Evolutionary conservation across 1,284 basidiomycete genomes (phyloP).

Genomic region (Fistulinella cinereoalba): DNA sequence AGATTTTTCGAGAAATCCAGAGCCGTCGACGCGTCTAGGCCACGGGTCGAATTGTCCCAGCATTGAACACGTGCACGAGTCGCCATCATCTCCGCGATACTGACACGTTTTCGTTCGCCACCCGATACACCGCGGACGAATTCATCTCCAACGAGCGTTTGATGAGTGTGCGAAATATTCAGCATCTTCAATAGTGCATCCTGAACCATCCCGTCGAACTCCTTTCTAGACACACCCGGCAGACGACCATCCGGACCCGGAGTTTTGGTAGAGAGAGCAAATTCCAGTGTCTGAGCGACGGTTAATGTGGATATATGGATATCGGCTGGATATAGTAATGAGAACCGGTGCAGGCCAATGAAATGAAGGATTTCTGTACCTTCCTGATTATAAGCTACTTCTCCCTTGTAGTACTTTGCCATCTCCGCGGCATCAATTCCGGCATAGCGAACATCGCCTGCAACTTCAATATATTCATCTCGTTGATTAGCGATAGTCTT

Average conservation of each 20-base stretch:
- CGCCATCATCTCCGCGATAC: slow-evolving; percentile 84
- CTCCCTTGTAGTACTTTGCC: slow-evolving; percentile 70
- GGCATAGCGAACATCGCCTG: slow-evolving; percentile 72
- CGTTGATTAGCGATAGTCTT: slow-evolving; percentile 75
- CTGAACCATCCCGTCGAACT: slow-evolving; percentile 57
- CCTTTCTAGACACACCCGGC: slow-evolving; percentile 57
- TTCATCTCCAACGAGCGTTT: slow-evolving; percentile 82
- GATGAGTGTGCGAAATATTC: slow-evolving; percentile 71
- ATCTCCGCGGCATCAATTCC: slow-evolving; percentile 68
- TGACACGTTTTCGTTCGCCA: slow-evolving; percentile 84
- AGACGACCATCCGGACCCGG: slow-evolving; percentile 72
- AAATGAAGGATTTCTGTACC: slow-evolving; percentile 35
- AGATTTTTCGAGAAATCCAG: slow-evolving; percentile 75
- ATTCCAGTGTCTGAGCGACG: slow-evolving; percentile 67
- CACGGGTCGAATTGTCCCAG: slow-evolving; percentile 84
- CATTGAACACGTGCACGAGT: slow-evolving; percentile 74
- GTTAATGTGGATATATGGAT: slow-evolving; percentile 77
- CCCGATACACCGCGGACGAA: slow-evolving; percentile 85
- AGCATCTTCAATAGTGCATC: slow-evolving; percentile 72
- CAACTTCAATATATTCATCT: slow-evolving; percentile 54
- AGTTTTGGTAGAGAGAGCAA: slow-evolving; percentile 66
- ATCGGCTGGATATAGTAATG: slow-evolving; percentile 46
- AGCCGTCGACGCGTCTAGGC: slow-evolving; percentile 85
- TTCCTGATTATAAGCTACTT: slow-evolving; percentile 83
- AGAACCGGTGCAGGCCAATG: neutral